These are phyloP conservation scores for Plenodomus lindquistii DNA, from an alignment of 2,329 filamentous ascomycete genomes.

Conservation along the genomic window DNA sequence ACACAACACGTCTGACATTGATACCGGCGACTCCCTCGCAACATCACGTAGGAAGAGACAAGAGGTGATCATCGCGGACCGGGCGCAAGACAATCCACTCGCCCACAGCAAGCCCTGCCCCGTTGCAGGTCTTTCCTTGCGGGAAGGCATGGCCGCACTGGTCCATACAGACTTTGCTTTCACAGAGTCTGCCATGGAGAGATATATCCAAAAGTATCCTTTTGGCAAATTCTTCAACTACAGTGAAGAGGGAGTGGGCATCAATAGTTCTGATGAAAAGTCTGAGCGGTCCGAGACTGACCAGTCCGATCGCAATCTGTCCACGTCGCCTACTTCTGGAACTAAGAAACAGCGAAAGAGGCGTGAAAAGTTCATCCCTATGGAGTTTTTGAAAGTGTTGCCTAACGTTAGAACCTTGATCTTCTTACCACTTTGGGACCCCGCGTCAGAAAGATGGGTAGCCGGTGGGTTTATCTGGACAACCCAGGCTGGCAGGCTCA, in stretches of 20 bases:
- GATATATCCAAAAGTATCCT: conserved; percentile 39
- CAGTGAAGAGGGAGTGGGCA: conserved; percentile 35
- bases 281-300: conserved; percentile 35
- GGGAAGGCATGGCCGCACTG: conserved; percentile 18
- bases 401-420: conserved; percentile 42
- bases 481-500: conserved; percentile 30
- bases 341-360: conserved; percentile 22
- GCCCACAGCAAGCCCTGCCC: conserved; percentile 29
- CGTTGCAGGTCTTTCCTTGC: conserved; percentile 27
- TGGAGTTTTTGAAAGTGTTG: conserved; percentile 36
- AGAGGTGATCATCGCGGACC: conserved; percentile 4
- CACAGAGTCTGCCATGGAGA: conserved; percentile 38
- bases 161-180: conserved; percentile 36
- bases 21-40: conserved; percentile 30
- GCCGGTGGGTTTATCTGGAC: conserved; percentile 42
- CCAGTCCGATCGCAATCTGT: conserved; percentile 28
- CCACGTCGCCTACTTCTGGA: conserved; percentile 7
- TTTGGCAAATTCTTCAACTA: conserved; percentile 43
- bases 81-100: conserved; percentile 4
- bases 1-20: conserved; percentile 36
- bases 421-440: conserved; percentile 45
- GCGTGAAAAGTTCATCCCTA: conserved; percentile 37
- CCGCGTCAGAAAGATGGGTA: conserved; percentile 36
- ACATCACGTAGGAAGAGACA: conserved; percentile 23
- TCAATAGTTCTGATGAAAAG: conserved; percentile 38